phyloP scores from a whole-genome alignment of 1,284 basidiomycete species.

The Amylostereum chailletii region DNA sequence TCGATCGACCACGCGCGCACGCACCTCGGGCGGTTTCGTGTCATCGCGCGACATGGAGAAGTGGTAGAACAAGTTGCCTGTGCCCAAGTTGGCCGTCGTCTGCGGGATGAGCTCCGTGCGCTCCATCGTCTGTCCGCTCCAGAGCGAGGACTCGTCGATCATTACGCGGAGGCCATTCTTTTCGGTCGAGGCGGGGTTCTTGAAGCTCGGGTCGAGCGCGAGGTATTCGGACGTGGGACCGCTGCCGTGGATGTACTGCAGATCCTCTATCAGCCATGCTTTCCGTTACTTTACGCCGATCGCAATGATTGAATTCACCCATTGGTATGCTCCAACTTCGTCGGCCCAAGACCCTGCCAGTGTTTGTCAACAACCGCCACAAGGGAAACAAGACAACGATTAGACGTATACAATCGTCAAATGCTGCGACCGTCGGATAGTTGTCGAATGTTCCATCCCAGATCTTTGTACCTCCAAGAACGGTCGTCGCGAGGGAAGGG shows the following conservation, averaged over 20 bases:
- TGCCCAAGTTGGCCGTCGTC: constrained; percentile 46
- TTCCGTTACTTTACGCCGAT: too few species aligned
- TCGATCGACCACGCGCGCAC: constrained; percentile 8
- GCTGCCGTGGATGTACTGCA: constrained; percentile 53
- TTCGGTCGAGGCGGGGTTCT: constrained; percentile 54
- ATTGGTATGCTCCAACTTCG: constrained; percentile 50
- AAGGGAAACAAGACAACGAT: constrained; percentile 8
- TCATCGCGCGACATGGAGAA: constrained; percentile 44
- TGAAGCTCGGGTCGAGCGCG: constrained; percentile 41
- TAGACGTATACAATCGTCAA: constrained; percentile 37
- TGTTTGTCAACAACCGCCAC: constrained; percentile 1
- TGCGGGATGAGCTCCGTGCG: constrained; percentile 50
- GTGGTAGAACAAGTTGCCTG: constrained; percentile 57
- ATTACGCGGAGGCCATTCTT: constrained; percentile 46
- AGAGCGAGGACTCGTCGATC: constrained; percentile 42
- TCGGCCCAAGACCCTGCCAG: constrained; percentile 47
- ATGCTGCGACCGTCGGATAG: constrained; percentile 35
- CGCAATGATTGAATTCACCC: constrained; percentile 24
- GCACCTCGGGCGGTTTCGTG: constrained; percentile 45
- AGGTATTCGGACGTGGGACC: constrained; percentile 46
- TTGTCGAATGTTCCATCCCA: constrained; percentile 48
- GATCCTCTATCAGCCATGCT: too few species aligned
- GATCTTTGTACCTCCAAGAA: constrained; percentile 36
- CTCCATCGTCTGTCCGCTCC: constrained; percentile 37
- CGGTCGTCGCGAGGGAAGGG: constrained; percentile 21